Evolutionary conservation across 2,329 filamentous ascomycete genomes (phyloP), one percentile per base, ranked within the genome.

Genomic region (Neofusicoccum parvum): DNA sequence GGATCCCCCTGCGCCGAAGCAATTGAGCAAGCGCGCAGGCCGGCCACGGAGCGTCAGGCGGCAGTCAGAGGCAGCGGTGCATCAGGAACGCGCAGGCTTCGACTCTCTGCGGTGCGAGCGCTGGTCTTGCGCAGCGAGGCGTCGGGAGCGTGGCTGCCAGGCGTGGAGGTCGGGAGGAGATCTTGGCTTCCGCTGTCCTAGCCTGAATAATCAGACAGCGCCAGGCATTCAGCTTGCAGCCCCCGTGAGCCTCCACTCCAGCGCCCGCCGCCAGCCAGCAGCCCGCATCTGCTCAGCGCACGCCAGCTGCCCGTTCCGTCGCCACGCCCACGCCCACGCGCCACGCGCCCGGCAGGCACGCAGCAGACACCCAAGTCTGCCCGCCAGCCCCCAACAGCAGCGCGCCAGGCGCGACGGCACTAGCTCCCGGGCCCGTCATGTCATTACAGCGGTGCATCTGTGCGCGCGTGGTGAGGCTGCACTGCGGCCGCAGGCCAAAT

Each of bases 21-120:
- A 70, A 69, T 70, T 69, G 69, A 71, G 70, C 67, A 67, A 68
- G 70, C 67, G 70, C 70, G 72, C 70, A 67, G 70, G 68, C 65
- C 49, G 66, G 67, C 72, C 67, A 75, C 70, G 65, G 67, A 62
- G 62, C 53, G 67, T 68, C 69, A 67, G 66, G 54, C 67, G 68
- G 50, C 50, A 48, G 72, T 75, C 68, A 70, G 67, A 56, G 65
- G 39, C 64, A 67, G 45, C 68, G 64, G 67, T 37, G 43, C 62
- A 59, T 65, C 51, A 65, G 43, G 45, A n/a, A 50, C 34, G 51
- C 62, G 51, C 50, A 58, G 56, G 15, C 41, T 46, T 37, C 56
- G 43, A 60, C 41, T 49, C 54, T 59, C 39, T 14, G 43, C 56
- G 56, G 41, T 36, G 56, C 43, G 41, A 60, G 56, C 56, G 56